Conservation (phyloP, 2,329 filamentous ascomycete genomes). For the Aspergillus brunneoviolaceus region DNA sequence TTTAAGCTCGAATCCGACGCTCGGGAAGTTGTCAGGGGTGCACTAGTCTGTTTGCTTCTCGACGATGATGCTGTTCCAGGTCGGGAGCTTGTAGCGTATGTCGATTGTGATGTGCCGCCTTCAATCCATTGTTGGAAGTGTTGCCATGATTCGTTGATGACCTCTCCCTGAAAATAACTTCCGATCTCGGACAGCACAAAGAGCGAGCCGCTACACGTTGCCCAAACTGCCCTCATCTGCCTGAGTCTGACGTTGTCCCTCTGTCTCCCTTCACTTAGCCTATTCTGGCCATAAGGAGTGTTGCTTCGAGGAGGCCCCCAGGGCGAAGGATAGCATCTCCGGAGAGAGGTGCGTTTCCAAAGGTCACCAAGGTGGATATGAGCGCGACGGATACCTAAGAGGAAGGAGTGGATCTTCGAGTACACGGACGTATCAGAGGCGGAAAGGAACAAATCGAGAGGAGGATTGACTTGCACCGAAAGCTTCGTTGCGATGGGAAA, state of each 20-base stretch:
- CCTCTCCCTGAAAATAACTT: conserved; percentile 84
- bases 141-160: conserved; percentile 77
- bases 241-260: conserved; percentile 63
- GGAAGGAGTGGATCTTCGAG: conserved; percentile 80
- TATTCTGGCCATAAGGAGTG: conserved; percentile 59
- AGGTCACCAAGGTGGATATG: conserved; percentile 80
- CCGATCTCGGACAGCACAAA: conserved; percentile 89
- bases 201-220: conserved; percentile 78
- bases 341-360: conserved; percentile 79
- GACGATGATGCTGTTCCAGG: conserved; percentile 39
- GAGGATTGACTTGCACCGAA: conserved; percentile 71
- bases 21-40: conserved; percentile 8
- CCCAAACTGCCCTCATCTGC: conserved; percentile 82
- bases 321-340: conserved; percentile 74
- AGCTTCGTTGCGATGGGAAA: conserved; percentile 74
- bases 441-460: conserved; percentile 83
- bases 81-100: conserved; percentile 33
- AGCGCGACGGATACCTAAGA: conserved; percentile 79
- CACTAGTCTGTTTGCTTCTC: conserved; percentile 17
- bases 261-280: conserved; percentile 61
- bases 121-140: conserved; percentile 76
- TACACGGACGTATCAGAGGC: conserved; percentile 75
- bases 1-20: conserved; percentile 14
- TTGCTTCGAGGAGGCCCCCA: conserved; percentile 64
- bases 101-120: conserved; percentile 36